phyloP scores from a whole-genome alignment of 2,329 filamentous ascomycete genomes.

The Paracoccidioides lutzii region DNA sequence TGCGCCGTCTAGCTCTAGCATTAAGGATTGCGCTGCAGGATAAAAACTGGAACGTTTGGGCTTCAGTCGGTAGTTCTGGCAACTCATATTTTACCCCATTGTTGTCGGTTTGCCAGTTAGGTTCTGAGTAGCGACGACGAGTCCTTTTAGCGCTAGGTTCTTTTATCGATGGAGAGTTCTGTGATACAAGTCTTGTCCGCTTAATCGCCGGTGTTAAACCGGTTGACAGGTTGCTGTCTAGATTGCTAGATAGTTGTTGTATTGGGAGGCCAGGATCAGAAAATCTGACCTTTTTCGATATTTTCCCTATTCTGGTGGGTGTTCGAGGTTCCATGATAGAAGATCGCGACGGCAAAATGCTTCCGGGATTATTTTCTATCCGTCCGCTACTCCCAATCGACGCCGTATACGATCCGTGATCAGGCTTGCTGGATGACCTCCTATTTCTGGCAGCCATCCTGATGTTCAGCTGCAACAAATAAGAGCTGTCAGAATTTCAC shows the following conservation, averaged over 20 bases:
- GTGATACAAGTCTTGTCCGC: conserved; percentile 22
- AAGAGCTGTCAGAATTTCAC: neutral
- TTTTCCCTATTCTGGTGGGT: neutral
- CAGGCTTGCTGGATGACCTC: neutral
- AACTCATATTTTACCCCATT: conserved; percentile 3
- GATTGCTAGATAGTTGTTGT: neutral
- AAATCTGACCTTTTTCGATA: conserved; percentile 32
- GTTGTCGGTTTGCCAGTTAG: conserved; percentile 15
- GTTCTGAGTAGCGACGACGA: conserved; percentile 24
- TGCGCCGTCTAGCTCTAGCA: conserved; percentile 29
- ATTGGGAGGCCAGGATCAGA: conserved; percentile 29
- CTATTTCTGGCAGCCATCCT: neutral
- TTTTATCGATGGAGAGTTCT: conserved; percentile 13
- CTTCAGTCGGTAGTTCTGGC: neutral
- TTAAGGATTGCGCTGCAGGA: conserved; percentile 34
- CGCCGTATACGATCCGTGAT: neutral
- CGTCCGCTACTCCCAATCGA: neutral
- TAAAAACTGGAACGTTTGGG: conserved; percentile 21
- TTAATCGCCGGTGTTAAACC: conserved; percentile 34
- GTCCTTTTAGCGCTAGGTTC: conserved; percentile 1
- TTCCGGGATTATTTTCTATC: neutral
- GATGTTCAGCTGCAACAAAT: neutral
- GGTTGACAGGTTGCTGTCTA: conserved; percentile 19
- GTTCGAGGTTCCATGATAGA: neutral
- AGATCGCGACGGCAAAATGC: neutral